These are phyloP conservation scores for Sphaerosporella brunnea DNA, from an alignment of 495 filamentous ascomycete species.

Conservation along the genomic window DNA sequence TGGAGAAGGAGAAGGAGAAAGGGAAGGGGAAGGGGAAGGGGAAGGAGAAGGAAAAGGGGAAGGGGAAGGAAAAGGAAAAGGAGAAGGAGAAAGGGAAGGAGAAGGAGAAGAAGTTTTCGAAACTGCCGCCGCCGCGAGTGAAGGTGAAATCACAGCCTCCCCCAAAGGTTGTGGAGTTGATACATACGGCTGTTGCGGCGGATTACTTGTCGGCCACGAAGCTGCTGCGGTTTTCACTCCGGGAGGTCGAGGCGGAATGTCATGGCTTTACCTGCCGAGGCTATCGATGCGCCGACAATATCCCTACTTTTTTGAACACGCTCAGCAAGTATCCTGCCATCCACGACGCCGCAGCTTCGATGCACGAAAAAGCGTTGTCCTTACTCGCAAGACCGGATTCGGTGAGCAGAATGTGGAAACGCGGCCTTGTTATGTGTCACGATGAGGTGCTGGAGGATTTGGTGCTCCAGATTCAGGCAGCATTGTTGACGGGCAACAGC, in stretches of 20 bases:
- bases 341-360: not conserved
- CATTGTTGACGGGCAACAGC: not conserved
- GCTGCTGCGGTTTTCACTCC: not conserved
- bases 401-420: not conserved
- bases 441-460: not conserved
- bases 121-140: not conserved
- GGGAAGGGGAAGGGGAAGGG: not conserved
- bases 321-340: not conserved
- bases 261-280: no score
- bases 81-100: no score
- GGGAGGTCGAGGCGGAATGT: not conserved
- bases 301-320: not conserved
- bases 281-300: not conserved
- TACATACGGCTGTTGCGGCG: conserved; percentile 1
- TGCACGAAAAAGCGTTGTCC: not conserved
- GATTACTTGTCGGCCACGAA: not conserved
- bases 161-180: not conserved
- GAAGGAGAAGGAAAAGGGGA: not conserved
- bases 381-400: not conserved
- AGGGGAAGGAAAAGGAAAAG: not conserved
- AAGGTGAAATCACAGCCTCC: no score
- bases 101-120: not conserved
- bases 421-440: not conserved
- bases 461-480: not conserved
- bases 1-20: no score